A percentile compares a stretch with the other conserved stretches of the same genome.
Evolutionary conservation across 345 rosid species (phyloP).

Genomic region (Eucalyptus sideroxylon): DNA sequence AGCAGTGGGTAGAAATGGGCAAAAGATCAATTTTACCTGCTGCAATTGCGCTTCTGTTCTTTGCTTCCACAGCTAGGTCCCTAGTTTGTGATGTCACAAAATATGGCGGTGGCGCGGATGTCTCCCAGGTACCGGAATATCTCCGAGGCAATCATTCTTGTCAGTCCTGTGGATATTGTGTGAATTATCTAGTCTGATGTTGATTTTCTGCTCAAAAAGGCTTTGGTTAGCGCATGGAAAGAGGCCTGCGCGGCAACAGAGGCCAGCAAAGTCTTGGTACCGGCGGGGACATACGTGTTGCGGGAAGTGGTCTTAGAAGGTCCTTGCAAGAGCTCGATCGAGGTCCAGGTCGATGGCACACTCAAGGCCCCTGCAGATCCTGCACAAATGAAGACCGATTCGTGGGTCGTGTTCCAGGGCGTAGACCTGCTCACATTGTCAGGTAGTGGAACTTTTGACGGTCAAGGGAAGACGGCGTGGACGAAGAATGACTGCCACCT

Average conservation of each 20-base stretch:
- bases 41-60: background rate
- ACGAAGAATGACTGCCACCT: slow-evolving; percentile 8
- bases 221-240: slow-evolving; percentile 20
- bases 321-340: slow-evolving; percentile 25
- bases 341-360: slow-evolving; percentile 15
- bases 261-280: slow-evolving; percentile 21
- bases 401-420: slow-evolving; percentile 32
- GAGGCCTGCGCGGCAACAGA: slow-evolving; percentile 35
- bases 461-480: slow-evolving; percentile 42
- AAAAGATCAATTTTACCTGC: background rate
- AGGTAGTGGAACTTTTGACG: slow-evolving; percentile 57
- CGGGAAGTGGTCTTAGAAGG: slow-evolving; percentile 12
- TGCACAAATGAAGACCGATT: background rate
- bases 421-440: slow-evolving; percentile 18
- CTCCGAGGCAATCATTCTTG: background rate
- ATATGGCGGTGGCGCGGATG: slow-evolving; percentile 18
- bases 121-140: background rate
- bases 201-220: slow-evolving; percentile 1
- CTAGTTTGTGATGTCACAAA: slow-evolving; percentile 5
- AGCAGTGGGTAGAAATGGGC: background rate
- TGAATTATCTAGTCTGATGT: background rate
- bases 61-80: background rate
- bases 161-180: background rate
- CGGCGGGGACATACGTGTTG: slow-evolving; percentile 18
- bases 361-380: slow-evolving; percentile 26